Percentiles rank a stretch among this genome's conserved stretches.
Conservation (phyloP, 768 basidiomycete genomes). For the Leccinum subtestaceum region DNA sequence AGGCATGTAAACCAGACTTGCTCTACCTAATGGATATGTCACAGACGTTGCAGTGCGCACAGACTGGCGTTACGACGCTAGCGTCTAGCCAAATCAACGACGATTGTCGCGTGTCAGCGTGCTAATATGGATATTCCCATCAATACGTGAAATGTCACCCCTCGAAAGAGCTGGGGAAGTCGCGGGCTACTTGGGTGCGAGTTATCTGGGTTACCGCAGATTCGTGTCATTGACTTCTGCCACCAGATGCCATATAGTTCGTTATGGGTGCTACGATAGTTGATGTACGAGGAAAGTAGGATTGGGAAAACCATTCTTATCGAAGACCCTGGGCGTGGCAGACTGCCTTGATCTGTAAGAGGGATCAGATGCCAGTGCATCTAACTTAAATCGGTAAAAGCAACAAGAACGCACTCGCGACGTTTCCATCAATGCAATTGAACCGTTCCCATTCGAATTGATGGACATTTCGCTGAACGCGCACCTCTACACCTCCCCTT, state of each 20-base stretch:
- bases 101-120: background rate
- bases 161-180: slow-evolving; percentile 52
- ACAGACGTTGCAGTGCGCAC: background rate
- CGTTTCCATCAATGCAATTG: slow-evolving; percentile 5
- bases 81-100: background rate
- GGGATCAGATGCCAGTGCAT: slow-evolving; percentile 1
- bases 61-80: background rate
- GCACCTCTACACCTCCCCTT: too few relatives aligned
- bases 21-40: slow-evolving; percentile 5
- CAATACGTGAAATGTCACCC: background rate
- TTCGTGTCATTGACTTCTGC: slow-evolving; percentile 4
- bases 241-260: slow-evolving; percentile 60
- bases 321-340: background rate
- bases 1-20: background rate
- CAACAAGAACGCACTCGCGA: slow-evolving; percentile 7
- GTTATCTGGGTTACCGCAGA: background rate
- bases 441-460: background rate
- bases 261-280: slow-evolving; percentile 23
- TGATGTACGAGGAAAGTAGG: too few relatives aligned
- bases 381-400: slow-evolving; percentile 20
- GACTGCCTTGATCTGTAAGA: slow-evolving; percentile 9
- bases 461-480: too few relatives aligned
- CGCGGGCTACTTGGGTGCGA: slow-evolving; percentile 78
- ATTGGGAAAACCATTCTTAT: background rate
- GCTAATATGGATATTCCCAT: background rate